Conservation (phyloP, 2,329 filamentous ascomycete species). For the Clarireedia sp. region DNA sequence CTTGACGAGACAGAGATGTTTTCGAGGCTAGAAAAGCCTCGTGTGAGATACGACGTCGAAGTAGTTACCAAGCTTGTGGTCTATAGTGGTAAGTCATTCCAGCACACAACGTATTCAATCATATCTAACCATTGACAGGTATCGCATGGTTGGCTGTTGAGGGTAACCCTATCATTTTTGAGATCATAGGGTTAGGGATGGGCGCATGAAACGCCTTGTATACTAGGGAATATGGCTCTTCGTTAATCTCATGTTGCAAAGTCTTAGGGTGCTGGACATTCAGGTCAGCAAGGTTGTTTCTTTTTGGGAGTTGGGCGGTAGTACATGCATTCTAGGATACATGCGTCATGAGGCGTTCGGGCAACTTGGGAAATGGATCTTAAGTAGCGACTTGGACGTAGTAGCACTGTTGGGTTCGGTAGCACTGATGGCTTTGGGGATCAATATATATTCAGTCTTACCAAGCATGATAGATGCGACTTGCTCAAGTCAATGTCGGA, state of each 20-base stretch:
- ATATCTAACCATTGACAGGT: slow-evolving; percentile 39
- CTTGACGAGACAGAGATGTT: slow-evolving; percentile 72
- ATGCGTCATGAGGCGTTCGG: slow-evolving; percentile 5
- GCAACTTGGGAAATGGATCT: not conserved
- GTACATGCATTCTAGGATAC: slow-evolving; percentile 1
- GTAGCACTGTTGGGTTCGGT: not conserved
- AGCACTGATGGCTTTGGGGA: not conserved
- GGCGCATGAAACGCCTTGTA: slow-evolving; percentile 11
- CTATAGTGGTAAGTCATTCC: slow-evolving; percentile 63
- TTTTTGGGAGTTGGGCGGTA: not conserved
- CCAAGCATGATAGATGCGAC: not conserved
- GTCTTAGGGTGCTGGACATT: too few species aligned
- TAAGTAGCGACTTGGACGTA: too few species aligned
- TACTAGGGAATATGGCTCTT: not conserved
- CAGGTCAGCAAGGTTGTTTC: not conserved
- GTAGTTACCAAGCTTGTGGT: slow-evolving; percentile 95
- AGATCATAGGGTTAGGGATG: slow-evolving; percentile 35
- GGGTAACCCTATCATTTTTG: slow-evolving; percentile 36
- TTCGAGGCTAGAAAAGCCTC: slow-evolving; percentile 70
- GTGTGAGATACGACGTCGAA: slow-evolving; percentile 96
- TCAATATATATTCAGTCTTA: not conserved
- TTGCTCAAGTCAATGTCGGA: too few species aligned
- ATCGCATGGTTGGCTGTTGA: slow-evolving; percentile 70
- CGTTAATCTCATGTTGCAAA: too few species aligned
- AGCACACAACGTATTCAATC: slow-evolving; percentile 8